A percentile compares a stretch with the other conserved stretches of the same genome.
These are phyloP conservation scores for Metschnikowia matae DNA, from an alignment of 805 yeast genomes.

Conservation along the genomic window DNA sequence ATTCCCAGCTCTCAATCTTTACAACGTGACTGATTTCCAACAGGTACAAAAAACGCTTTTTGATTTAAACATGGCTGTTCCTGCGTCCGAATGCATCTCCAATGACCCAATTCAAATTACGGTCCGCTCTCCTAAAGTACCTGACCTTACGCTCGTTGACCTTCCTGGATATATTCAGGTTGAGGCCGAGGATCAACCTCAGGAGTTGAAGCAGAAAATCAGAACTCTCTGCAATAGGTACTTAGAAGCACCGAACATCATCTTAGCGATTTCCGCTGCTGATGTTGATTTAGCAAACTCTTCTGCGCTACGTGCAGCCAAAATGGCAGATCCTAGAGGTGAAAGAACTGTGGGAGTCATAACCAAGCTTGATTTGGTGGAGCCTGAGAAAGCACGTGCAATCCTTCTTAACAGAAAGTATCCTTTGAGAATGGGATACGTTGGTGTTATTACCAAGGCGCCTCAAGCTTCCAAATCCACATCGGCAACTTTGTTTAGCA, in stretches of 20 bases:
- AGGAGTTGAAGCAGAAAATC: slow-evolving; percentile 73
- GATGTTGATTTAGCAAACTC: slow-evolving; percentile 98
- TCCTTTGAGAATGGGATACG: slow-evolving; percentile 94
- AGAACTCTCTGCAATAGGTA: slow-evolving; percentile 78
- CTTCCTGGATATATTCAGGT: slow-evolving; percentile 97
- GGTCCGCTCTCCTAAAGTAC: slow-evolving; percentile 79
- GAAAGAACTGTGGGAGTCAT: slow-evolving; percentile 95
- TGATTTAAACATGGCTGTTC: slow-evolving; percentile 91
- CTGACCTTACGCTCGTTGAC: slow-evolving; percentile 91
- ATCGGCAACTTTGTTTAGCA: slow-evolving; percentile 40
- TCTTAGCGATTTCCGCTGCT: slow-evolving; percentile 93
- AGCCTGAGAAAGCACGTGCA: slow-evolving; percentile 63
- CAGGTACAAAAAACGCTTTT: slow-evolving; percentile 84
- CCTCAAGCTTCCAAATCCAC: slow-evolving; percentile 42
- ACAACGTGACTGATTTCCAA: slow-evolving; percentile 77
- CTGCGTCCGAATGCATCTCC: slow-evolving; percentile 78
- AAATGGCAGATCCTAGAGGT: slow-evolving; percentile 87
- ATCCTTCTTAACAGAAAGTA: slow-evolving; percentile 75
- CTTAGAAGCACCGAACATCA: slow-evolving; percentile 86
- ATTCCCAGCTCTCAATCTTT: slow-evolving; percentile 84
- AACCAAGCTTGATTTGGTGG: slow-evolving; percentile 88
- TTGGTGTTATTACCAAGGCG: slow-evolving; percentile 90
- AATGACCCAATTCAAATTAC: slow-evolving; percentile 92
- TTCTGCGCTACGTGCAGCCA: slow-evolving; percentile 87
- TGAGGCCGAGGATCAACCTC: slow-evolving; percentile 95